Base-by-base conservation (phyloP, 805 yeast species). In the Starmerella geochares region DNA sequence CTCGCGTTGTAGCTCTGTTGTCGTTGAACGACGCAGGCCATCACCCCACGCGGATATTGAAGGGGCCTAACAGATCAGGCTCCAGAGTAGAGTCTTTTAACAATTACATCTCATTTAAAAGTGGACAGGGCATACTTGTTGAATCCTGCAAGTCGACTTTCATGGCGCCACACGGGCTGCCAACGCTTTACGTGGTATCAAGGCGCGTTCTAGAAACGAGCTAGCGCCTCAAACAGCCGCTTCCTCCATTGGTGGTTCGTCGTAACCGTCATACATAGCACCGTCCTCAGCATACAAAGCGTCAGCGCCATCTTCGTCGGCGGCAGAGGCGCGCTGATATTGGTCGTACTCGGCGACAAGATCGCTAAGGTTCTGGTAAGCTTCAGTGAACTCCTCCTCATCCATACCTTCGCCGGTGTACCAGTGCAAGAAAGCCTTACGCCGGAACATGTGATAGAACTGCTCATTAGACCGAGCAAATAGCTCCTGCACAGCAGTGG, bases 321-420 rank as follows among this genome's bases (percentile, higher is more conserved):
- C 92, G 50, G 78, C 75, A 50, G 81, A 78, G 44, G 86, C 87
- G 57, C 85, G 90, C 74, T 87, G 95, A 72, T 88, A 86, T 72
- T 87, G 96, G 72, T 86, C 94, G 67, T 87, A 81, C 70, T 87
- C 96, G 63, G 81, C 79, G 48, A 87, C 90, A 63, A 87, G 75
- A 69, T 88, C 96, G 60, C 80, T 79, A 86, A 87, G 81, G 67
- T 87, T 85, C 50, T 94, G 80, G 71, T 86, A 94, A 48, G 96
- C 96, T 72, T 87, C 96, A 51, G 87, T 78, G 70, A 87, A 87
- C 72, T 87, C 96, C 75, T 81, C 77, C 71, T 83, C 94, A 62
- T 87, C 96, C 96, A 87, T 88, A 72, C 96, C 96, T 70, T 87
- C 96, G 59, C 82, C 77, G 14, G 94, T 83, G 71, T 87, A 87